Evolutionary conservation across 2,329 filamentous ascomycete genomes (phyloP).

Genomic region (Penicillium corylophilum): DNA sequence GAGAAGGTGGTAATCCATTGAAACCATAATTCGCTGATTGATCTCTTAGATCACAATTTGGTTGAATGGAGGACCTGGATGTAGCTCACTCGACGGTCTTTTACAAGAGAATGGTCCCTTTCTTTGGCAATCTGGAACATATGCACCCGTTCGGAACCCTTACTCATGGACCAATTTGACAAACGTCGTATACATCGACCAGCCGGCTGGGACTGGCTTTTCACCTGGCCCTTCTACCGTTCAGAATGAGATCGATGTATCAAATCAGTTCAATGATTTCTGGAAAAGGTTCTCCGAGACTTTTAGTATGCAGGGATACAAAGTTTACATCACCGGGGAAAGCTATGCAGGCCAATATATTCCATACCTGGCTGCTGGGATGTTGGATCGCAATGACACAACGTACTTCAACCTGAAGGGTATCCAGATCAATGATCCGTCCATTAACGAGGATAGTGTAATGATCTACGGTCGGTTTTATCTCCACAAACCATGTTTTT

Average conservation of each 20-base stretch:
- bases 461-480: conserved; percentile 47
- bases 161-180: conserved; percentile 72
- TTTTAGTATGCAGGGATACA: conserved; percentile 65
- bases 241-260: conserved; percentile 65
- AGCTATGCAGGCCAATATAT: conserved; percentile 68
- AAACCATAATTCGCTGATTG: background rate
- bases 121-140: conserved; percentile 67
- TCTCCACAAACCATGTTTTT: background rate
- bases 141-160: conserved; percentile 62
- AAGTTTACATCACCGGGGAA: conserved; percentile 73
- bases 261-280: conserved; percentile 72
- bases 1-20: background rate
- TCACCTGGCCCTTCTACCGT: conserved; percentile 64
- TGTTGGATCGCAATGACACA: conserved; percentile 67
- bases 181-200: conserved; percentile 64
- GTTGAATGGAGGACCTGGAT: conserved; percentile 55
- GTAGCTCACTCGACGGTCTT: conserved; percentile 63
- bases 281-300: conserved; percentile 73
- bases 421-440: conserved; percentile 72
- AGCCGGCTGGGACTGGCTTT: conserved; percentile 63
- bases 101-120: conserved; percentile 76
- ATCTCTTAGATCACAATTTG: conserved; percentile 33
- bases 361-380: conserved; percentile 70
- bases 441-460: conserved; percentile 55
- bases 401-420: conserved; percentile 67